Conservation (phyloP, 352 stramenopile species). For the Pythium graminicola region DNA sequence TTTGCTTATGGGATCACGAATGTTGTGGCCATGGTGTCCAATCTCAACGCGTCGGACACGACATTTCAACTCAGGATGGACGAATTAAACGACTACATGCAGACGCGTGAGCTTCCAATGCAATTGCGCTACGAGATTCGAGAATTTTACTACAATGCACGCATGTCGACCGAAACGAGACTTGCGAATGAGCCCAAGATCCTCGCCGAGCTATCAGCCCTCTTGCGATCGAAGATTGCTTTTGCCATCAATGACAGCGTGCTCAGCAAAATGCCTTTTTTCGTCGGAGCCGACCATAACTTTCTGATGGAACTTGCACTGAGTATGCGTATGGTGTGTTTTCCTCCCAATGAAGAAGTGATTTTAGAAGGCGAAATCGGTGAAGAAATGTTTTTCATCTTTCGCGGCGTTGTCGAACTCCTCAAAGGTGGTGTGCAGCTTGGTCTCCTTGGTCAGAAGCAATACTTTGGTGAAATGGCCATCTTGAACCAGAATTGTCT, state of each 20-base stretch:
- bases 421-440: slow-evolving; percentile 52
- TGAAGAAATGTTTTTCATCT: slow-evolving; percentile 86
- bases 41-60: slow-evolving; percentile 57
- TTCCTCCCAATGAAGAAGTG: slow-evolving; percentile 68
- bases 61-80: slow-evolving; percentile 71
- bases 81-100: slow-evolving; percentile 79
- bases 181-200: slow-evolving; percentile 68
- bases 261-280: slow-evolving; percentile 79
- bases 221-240: slow-evolving; percentile 72
- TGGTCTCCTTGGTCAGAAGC: slow-evolving; percentile 61
- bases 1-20: slow-evolving; percentile 82
- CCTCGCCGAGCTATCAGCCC: slow-evolving; percentile 54
- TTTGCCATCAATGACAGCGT: slow-evolving; percentile 79
- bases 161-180: slow-evolving; percentile 63
- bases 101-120: slow-evolving; percentile 60
- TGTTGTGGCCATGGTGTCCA: slow-evolving; percentile 59
- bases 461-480: slow-evolving; percentile 83
- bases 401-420: slow-evolving; percentile 68
- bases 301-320: slow-evolving; percentile 79
- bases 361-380: slow-evolving; percentile 77
- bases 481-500: slow-evolving; percentile 73
- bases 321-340: slow-evolving; percentile 81
- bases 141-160: slow-evolving; percentile 79
- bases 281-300: slow-evolving; percentile 66
- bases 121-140: slow-evolving; percentile 71